Base-by-base conservation (phyloP, 371 early-diverging fungal genomes). In the Coelomomyces lativittatus region DNA sequence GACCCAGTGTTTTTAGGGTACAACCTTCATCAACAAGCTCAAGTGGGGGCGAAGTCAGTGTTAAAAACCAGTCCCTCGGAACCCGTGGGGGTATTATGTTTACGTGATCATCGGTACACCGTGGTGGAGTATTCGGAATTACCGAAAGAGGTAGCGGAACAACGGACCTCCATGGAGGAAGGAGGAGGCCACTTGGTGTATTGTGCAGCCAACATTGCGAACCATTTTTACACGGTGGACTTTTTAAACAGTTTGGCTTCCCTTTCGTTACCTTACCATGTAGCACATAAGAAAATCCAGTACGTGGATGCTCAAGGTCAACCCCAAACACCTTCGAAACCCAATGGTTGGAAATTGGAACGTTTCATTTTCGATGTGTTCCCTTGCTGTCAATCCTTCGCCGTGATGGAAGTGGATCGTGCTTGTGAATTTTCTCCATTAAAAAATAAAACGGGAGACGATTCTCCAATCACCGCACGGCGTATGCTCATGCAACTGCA, bases 71-170 rank as follows among this genome's bases (percentile, higher is more conserved):
- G 64, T 9, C 85, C 90, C 39, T 70, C 78, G 46, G 96, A 95
- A 63, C 78, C 86, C 41, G 93, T 93, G 17, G 96, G 96, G 52
- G 88, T 95, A 39, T 80, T 93, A 51, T 90, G 89, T 59, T 60
- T 81, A 47, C 81, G 86, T 48, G 74, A 88, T 60, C 66, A 76
- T 30, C 73, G 76, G 50, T 85, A 78, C 55, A 79, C 75, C 51
- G 92, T 93, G 14, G 89, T 91, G 33, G 96, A 95, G 63, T 95
- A 95, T 71, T 84, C 85, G 28, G 96, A 96, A 66, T 90, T 96
- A 51, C 67, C 74, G 43, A 50, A 61, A 26, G 81, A 73, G 38
- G 66, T 83, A 37, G 80, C 89, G 29, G 74, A 77, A 45, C 62
- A 58, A 49, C 73, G 75, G 47, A 58, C 68, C 33, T 69, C 77